Evolutionary conservation across 345 rosid genomes (phyloP).

Genomic region (Mangifera indica): DNA sequence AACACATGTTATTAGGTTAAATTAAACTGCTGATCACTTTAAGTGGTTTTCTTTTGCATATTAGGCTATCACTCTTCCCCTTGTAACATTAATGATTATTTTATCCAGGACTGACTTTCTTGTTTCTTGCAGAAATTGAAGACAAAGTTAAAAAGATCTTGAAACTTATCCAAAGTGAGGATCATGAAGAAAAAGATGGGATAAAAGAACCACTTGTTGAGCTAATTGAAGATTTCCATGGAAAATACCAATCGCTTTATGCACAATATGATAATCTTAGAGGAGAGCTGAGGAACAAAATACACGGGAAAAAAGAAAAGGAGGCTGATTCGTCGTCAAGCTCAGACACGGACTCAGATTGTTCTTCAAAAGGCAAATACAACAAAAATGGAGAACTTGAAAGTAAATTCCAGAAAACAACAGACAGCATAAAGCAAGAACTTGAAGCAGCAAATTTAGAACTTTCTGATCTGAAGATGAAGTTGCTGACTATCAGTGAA

Average conservation of each 20-base stretch:
- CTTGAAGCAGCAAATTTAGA: conserved; percentile 56
- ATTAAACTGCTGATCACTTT: conserved; percentile 6
- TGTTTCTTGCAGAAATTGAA: conserved; percentile 62
- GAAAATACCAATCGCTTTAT: conserved; percentile 65
- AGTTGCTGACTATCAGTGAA: conserved; percentile 42
- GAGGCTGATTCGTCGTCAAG: conserved; percentile 72
- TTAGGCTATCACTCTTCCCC: conserved; percentile 1
- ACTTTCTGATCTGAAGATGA: conserved; percentile 52
- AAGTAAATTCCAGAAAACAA: conserved; percentile 42
- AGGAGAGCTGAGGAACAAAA: conserved; percentile 62
- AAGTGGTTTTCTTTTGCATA: conserved; percentile 20
- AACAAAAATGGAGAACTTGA: conserved; percentile 61
- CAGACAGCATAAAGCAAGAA: conserved; percentile 54
- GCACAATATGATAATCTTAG: conserved; percentile 71
- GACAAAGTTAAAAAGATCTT: conserved; percentile 69
- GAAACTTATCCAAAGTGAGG: conserved; percentile 62
- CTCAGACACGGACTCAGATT: conserved; percentile 70
- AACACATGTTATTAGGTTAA: no score
- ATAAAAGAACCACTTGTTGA: conserved; percentile 51
- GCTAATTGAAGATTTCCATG: conserved; percentile 71
- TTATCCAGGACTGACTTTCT: conserved; percentile 12
- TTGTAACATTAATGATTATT: conserved; percentile 21
- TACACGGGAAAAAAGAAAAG: conserved; percentile 42
- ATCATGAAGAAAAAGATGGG: conserved; percentile 49
- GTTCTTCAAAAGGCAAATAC: conserved; percentile 44